phyloP scores from a whole-genome alignment of 2,329 filamentous ascomycete genomes.

The Xylariaceae sp. region DNA sequence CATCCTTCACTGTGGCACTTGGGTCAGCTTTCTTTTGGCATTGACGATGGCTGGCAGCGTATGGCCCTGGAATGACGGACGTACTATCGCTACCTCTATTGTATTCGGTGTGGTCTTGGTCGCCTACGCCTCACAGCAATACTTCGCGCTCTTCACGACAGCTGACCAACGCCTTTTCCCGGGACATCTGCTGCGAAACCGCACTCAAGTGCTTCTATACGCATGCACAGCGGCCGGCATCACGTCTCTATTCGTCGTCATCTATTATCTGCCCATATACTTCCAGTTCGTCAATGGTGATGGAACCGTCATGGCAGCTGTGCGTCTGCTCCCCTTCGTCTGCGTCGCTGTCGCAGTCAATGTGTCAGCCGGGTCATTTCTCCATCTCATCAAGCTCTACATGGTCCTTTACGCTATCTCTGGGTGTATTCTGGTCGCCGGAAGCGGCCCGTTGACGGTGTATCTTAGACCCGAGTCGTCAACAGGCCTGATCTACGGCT shows the following conservation, averaged over 20 bases:
- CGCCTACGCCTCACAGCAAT: constrained; percentile 40
- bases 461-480: constrained; percentile 16
- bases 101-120: constrained; percentile 37
- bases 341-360: constrained; percentile 28
- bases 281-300: constrained; percentile 45
- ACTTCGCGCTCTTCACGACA: constrained; percentile 35
- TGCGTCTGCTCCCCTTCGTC: constrained; percentile 38
- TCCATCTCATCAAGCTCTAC: constrained; percentile 23
- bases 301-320: constrained; percentile 31
- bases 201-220: constrained; percentile 31
- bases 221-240: constrained; percentile 28
- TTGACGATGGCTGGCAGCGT: constrained; percentile 43
- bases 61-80: constrained; percentile 43
- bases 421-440: constrained; percentile 26
- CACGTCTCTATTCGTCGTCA: constrained; percentile 24
- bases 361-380: constrained; percentile 28
- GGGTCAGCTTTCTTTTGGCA: constrained; percentile 37
- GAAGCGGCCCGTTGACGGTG: constrained; percentile 22
- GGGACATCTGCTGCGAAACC: constrained; percentile 32
- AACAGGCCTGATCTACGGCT: constrained; percentile 27
- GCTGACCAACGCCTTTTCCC: constrained; percentile 38
- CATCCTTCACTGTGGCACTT: constrained; percentile 35
- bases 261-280: constrained; percentile 48
- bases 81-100: constrained; percentile 41
- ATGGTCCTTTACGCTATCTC: constrained; percentile 29